Conservation (phyloP, 352 stramenopile species). For the Pythium vanterpoolii region DNA sequence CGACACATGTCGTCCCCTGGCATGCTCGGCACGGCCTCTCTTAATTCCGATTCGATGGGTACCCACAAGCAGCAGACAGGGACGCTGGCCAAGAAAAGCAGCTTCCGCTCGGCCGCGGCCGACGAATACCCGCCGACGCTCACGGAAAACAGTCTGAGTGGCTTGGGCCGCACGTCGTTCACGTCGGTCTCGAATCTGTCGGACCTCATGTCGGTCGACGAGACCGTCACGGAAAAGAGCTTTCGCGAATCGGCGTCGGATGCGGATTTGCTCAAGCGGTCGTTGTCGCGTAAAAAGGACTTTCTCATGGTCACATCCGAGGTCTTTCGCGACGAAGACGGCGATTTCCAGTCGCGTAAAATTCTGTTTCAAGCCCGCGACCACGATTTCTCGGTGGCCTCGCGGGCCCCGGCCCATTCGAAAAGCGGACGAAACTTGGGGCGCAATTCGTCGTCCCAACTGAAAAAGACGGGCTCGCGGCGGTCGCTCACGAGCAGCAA, state of each 20-base stretch:
- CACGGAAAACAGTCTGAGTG: conserved; percentile 39
- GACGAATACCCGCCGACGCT: conserved; percentile 17
- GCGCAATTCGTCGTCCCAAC: conserved; percentile 37
- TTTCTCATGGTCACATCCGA: conserved; percentile 90
- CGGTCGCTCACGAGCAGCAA: conserved; percentile 43
- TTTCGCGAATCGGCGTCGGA: conserved; percentile 41
- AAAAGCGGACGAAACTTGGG: conserved; percentile 61
- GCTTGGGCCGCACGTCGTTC: conserved; percentile 70
- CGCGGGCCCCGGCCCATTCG: conserved; percentile 65
- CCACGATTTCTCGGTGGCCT: conserved; percentile 84
- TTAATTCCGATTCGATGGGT: no score
- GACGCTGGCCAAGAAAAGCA: conserved; percentile 46
- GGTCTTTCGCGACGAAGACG: conserved; percentile 82
- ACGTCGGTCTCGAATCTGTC: conserved; percentile 67
- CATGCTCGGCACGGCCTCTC: no score
- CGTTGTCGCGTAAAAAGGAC: conserved; percentile 84
- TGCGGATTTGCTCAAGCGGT: conserved; percentile 76
- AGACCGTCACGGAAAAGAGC: conserved; percentile 9
- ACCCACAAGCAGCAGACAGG: conserved; percentile 15
- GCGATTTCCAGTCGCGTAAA: conserved; percentile 86
- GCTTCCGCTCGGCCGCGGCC: conserved; percentile 29
- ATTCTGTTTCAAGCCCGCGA: conserved; percentile 85
- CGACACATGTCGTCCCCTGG: conserved; percentile 33
- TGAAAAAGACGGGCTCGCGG: conserved; percentile 44
- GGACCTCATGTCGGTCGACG: conserved; percentile 24